Base-by-base conservation (phyloP, 176 grass and related monocot species). In the Oryza brachyantha region DNA sequence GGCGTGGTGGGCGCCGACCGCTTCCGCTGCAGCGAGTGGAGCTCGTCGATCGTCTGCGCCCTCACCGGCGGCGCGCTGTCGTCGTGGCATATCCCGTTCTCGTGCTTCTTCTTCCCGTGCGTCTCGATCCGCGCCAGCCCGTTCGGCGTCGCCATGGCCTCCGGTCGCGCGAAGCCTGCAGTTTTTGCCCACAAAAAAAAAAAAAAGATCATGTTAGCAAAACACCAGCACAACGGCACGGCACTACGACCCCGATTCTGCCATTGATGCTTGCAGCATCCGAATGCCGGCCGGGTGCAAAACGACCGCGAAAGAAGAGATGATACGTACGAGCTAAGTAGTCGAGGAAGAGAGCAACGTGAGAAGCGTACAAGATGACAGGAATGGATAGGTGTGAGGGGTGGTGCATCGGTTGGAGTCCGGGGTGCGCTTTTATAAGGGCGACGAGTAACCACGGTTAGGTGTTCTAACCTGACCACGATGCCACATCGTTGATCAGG, bases 31-130 rank as follows among this genome's bases (percentile, higher is more conserved):
- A 93, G 78, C 32, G 94, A 94, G 94, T 97, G 94, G 66, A 99
- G 86, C 88, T 99, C 92, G 85, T 95, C 90, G 78, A 99, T 95
- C 50, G 90, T 99, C 90, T 99, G 88, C 42, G 96, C 96, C 84
- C 85, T 84, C 83, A 95, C 92, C 54, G 90, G 81, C 29, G 90
- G 4, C 54, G 74, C 13, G 88, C 90, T 99, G 86, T 99, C 96
- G 67, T 99, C 96, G 72, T 99, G 96, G 92, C 96, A 99, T 58
- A 99, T 87, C 9, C 90, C 92, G 81, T 99, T 91, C 4, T 77
- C 84, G 57, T 66, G 79, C 77, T 95, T 85, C 74, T 85, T 87
- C 75, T 13, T 68, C 12, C 50, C 82, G 41, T 87, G 67, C 26
- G 96, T 99, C 54, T 95, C 92, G 78, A 99, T 99, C 88, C 77